Percentiles rank a stretch among this genome's conserved stretches.
These are phyloP conservation scores for Botrytis elliptica DNA, from an alignment of 2,329 filamentous ascomycete genomes.

Conservation along the genomic window DNA sequence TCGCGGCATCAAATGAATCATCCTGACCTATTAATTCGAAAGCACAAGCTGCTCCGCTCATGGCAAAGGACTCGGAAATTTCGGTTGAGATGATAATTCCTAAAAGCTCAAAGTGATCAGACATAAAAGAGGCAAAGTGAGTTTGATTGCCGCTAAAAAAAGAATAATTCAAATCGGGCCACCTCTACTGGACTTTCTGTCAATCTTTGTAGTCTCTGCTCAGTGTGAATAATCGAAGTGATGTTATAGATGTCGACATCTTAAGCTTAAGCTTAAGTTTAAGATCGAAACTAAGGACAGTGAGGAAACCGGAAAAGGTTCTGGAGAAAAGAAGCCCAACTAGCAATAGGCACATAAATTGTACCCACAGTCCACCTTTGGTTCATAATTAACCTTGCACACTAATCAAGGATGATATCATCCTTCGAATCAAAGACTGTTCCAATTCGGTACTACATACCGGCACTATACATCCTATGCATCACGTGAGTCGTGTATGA, in stretches of 20 bases:
- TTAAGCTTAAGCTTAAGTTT: constrained; percentile 1
- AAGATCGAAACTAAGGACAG: not conserved
- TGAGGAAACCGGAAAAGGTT: not conserved
- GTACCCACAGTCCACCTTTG: not conserved
- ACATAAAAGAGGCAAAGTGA: not conserved
- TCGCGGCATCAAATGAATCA: not conserved
- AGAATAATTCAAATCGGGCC: not conserved
- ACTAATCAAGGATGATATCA: not conserved
- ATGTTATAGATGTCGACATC: not conserved
- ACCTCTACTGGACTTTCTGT: not conserved
- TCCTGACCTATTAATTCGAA: not conserved
- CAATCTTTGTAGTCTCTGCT: not conserved
- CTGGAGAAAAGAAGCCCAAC: not conserved
- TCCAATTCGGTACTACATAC: not conserved
- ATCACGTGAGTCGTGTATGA: not conserved
- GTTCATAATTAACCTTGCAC: not conserved
- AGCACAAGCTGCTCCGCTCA: not conserved
- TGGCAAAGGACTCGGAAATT: not conserved
- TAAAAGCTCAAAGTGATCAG: not conserved
- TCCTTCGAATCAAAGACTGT: no score
- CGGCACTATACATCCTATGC: not conserved
- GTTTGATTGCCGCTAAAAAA: not conserved
- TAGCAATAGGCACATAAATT: not conserved
- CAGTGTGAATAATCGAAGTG: not conserved
- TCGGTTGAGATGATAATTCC: not conserved